Evolutionary conservation across 2,329 filamentous ascomycete genomes (phyloP).

Genomic region (Epichloe elymi): DNA sequence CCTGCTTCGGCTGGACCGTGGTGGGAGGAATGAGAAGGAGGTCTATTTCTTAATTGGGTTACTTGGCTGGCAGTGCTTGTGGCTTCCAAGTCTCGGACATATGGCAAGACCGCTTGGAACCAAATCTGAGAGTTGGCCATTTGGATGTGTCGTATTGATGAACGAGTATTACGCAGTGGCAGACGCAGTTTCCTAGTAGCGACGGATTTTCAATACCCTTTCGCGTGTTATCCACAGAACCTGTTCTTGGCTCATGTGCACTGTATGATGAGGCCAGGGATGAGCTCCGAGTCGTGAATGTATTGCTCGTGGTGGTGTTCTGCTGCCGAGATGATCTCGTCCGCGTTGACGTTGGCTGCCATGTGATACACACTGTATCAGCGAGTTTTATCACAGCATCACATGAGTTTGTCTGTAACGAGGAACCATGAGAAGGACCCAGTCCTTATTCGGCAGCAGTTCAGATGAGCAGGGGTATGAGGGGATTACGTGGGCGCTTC

Average conservation of each 20-base stretch:
- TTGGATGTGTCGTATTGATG: constrained; percentile 4
- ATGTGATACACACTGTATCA: no score
- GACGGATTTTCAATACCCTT: not conserved
- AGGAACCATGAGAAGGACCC: no score
- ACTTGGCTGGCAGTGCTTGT: not conserved
- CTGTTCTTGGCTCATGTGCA: constrained; percentile 9
- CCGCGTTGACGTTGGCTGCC: constrained; percentile 8
- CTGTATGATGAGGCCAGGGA: constrained; percentile 15
- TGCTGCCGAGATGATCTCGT: constrained; percentile 21
- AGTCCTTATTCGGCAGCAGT: no score
- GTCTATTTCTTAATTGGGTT: not conserved
- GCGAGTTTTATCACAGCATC: no score
- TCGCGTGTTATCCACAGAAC: not conserved
- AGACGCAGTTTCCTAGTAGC: not conserved
- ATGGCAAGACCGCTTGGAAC: not conserved
- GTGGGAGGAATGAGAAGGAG: constrained; percentile 7
- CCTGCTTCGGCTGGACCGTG: constrained; percentile 22
- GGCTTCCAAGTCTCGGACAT: not conserved
- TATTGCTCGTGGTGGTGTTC: constrained; percentile 23
- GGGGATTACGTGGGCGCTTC: no score
- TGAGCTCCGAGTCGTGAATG: not conserved
- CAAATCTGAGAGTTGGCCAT: constrained; percentile 1
- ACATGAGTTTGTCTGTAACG: no score
- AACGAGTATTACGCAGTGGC: constrained; percentile 2
- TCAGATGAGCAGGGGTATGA: no score